Evolutionary conservation across 352 stramenopile genomes (phyloP).

Genomic region (Elongisporangium undulatum): DNA sequence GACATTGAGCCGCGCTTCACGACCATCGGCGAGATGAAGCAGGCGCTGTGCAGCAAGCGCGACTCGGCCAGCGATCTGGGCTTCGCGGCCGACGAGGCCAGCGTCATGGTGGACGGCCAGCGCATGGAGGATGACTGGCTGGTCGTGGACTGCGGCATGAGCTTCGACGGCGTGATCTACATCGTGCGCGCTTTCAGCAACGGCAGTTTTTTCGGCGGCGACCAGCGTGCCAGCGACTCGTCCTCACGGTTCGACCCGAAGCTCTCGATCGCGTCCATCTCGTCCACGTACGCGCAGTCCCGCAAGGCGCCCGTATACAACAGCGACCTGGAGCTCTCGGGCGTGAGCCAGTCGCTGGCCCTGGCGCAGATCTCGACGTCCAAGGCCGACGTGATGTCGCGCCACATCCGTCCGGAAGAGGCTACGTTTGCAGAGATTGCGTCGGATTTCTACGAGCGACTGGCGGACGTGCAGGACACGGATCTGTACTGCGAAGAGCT

Average conservation of each 20-base stretch:
- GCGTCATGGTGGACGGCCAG: slow-evolving; percentile 75
- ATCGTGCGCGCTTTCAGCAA: slow-evolving; percentile 38
- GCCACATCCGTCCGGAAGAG: slow-evolving; percentile 71
- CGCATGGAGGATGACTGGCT: slow-evolving; percentile 76
- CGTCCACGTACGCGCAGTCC: slow-evolving; percentile 48
- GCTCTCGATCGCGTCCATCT: slow-evolving; percentile 68
- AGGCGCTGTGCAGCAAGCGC: slow-evolving; percentile 52
- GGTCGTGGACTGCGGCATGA: slow-evolving; percentile 75
- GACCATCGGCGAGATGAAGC: slow-evolving; percentile 69
- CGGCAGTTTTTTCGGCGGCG: slow-evolving; percentile 9
- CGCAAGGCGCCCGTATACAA: slow-evolving; percentile 12
- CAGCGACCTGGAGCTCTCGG: slow-evolving; percentile 21
- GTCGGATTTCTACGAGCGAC: slow-evolving; percentile 70
- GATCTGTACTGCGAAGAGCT: slow-evolving; percentile 73
- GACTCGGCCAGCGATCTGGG: slow-evolving; percentile 34
- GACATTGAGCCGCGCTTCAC: slow-evolving; percentile 70
- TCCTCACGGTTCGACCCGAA: slow-evolving; percentile 27
- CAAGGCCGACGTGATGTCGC: slow-evolving; percentile 34
- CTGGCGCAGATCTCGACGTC: slow-evolving; percentile 20
- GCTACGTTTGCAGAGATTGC: slow-evolving; percentile 69
- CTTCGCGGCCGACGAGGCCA: slow-evolving; percentile 35
- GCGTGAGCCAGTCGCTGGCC: slow-evolving; percentile 41
- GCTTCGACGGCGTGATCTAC: slow-evolving; percentile 64
- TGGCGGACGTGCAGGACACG: slow-evolving; percentile 63
- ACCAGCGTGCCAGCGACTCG: slow-evolving; percentile 4